phyloP scores from a whole-genome alignment of 352 stramenopile genomes.

The Globisporangium lucens region DNA sequence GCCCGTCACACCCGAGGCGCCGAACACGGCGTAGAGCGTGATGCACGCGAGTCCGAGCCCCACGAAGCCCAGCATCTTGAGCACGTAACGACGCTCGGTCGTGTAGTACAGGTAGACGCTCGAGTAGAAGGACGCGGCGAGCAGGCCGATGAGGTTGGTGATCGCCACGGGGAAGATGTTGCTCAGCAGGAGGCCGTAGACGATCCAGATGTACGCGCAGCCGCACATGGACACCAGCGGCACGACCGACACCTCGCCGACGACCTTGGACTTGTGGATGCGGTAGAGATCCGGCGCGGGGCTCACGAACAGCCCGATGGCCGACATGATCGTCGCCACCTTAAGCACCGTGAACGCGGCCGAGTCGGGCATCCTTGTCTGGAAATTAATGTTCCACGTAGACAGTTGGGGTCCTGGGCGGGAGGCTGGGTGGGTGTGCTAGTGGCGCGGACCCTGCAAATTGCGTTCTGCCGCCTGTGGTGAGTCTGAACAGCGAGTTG shows the following conservation, averaged over 20 bases:
- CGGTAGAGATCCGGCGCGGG: slow-evolving; percentile 8
- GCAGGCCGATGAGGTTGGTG: slow-evolving; percentile 8
- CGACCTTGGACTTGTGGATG: slow-evolving; percentile 12
- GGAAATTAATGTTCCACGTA: neutral
- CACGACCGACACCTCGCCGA: slow-evolving; percentile 16
- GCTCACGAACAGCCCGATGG: slow-evolving; percentile 10
- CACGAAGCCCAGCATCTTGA: slow-evolving; percentile 9
- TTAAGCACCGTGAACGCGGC: slow-evolving; percentile 11
- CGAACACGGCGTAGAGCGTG: slow-evolving; percentile 27
- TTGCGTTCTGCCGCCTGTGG: neutral
- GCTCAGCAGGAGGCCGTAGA: slow-evolving; percentile 11
- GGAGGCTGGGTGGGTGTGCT: neutral
- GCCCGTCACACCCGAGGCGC: slow-evolving; percentile 23
- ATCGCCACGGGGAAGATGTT: slow-evolving; percentile 14
- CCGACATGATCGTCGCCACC: slow-evolving; percentile 4
- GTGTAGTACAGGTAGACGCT: slow-evolving; percentile 5
- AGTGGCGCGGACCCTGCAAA: neutral
- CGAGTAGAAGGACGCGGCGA: slow-evolving; percentile 2
- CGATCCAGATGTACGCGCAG: slow-evolving; percentile 5
- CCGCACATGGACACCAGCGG: slow-evolving; percentile 14
- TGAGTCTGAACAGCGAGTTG: neutral
- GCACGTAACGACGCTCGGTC: neutral
- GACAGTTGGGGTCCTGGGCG: neutral
- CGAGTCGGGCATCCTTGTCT: slow-evolving; percentile 7
- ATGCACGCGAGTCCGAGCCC: neutral